These are phyloP conservation scores for Saccharomyces uvarum DNA, from an alignment of 1,139 yeast genomes.

Conservation along the genomic window DNA sequence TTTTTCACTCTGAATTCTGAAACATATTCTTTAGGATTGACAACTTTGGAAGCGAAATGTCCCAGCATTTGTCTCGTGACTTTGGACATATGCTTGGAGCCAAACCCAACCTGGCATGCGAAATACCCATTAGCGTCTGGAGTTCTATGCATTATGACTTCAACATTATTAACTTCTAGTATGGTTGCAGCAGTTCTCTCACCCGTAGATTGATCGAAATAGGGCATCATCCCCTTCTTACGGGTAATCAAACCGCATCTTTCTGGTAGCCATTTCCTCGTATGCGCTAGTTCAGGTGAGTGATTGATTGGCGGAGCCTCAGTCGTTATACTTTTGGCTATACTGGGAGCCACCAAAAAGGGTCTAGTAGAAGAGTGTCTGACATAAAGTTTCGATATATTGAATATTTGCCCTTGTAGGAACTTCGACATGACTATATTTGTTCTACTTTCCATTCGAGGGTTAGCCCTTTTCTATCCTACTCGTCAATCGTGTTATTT, in stretches of 20 bases:
- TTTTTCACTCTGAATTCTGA: conserved; percentile 74
- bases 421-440: background rate
- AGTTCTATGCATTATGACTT: conserved; percentile 70
- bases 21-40: conserved; percentile 71
- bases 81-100: conserved; percentile 57
- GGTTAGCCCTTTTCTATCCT: background rate
- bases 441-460: background rate
- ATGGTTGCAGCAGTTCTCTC: conserved; percentile 72
- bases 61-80: conserved; percentile 60
- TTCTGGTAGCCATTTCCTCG: conserved; percentile 57
- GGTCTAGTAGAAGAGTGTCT: conserved; percentile 11
- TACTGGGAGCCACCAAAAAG: conserved; percentile 19
- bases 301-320: conserved; percentile 42
- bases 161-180: conserved; percentile 78
- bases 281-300: conserved; percentile 49
- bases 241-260: conserved; percentile 81
- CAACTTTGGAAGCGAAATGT: conserved; percentile 73
- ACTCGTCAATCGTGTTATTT: background rate
- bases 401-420: background rate
- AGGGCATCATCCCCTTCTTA: conserved; percentile 87
- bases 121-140: conserved; percentile 63
- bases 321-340: conserved; percentile 10
- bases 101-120: conserved; percentile 86
- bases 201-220: conserved; percentile 64
- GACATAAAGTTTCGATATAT: background rate